Base-by-base conservation (phyloP, 306 rosid species). In the Myrica gale region DNA sequence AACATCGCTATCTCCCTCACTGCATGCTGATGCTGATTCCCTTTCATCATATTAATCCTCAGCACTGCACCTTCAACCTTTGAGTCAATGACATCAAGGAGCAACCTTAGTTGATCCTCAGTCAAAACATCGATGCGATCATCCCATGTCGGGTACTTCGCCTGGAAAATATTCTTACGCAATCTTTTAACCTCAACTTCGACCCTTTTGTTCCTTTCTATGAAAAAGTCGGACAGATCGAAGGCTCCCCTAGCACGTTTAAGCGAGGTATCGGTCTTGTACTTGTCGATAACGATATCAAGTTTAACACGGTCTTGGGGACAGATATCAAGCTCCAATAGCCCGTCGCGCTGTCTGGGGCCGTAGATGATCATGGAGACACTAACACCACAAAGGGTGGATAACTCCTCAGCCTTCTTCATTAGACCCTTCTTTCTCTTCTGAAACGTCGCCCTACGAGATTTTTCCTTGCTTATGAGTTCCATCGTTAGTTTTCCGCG, bases 131-230 rank as follows among this genome's bases (percentile, higher is more conserved):
- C 20, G 6, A 80, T 45, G 45, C 50, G n/a, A 4, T 16, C 52
- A 67, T 75, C 73, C 79, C 54, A 80, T 2, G 83, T 78, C 1
- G 85, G 85, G 74, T 83, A 80, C 68, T 23, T 69, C 3, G 73
- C 37, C 13, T 9, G 21, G 4, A 39, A 3, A 1, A 71, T 70
- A 0, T 77, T n/a, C 48, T 81, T 84, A 0, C 5, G 71, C n/a
- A 66, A 19, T 44, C 4, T 81, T 1, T 52, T 44, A 26, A 74
- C 74, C 17, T 80, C 70, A 7, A 9, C 63, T 11, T 80, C 73
- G 16, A 79, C 65, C 50, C 2, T n/a, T 4, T 23, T 37, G 55
- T 71, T 79, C 81, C 55, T 71, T 3, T 57, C 16, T 4, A 57
- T 21, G 19, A 74, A 83, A 17, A 46, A 83, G 10, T 75, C 71